A percentile compares a stretch with the other conserved stretches of the same genome.
Evolutionary conservation across 2,329 filamentous ascomycete genomes (phyloP).

Genomic region (Microdochium nivale): DNA sequence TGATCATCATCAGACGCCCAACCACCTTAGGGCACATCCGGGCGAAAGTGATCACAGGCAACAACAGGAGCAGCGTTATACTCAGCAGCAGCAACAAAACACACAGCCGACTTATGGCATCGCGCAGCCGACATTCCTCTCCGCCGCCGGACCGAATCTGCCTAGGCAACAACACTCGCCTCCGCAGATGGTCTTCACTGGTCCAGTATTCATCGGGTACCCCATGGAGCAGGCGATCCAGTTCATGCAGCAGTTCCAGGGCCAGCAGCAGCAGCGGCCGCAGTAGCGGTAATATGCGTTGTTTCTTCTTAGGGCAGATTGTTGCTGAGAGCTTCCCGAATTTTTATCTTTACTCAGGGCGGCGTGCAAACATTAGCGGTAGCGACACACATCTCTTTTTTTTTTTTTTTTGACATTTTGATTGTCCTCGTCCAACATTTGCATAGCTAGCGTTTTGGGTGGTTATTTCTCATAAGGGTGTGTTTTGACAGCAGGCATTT

Average conservation of each 20-base stretch:
- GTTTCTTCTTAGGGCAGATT: too few species aligned
- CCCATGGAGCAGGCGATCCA: slow-evolving; percentile 72
- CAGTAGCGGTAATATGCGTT: neutral
- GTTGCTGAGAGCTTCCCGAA: too few species aligned
- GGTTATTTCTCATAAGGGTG: too few species aligned
- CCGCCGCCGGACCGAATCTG: slow-evolving; percentile 23
- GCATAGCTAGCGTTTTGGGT: too few species aligned
- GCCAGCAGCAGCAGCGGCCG: slow-evolving; percentile 10
- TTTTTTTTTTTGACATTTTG: too few species aligned
- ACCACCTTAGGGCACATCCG: neutral
- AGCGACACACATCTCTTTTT: too few species aligned
- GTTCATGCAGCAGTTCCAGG: slow-evolving; percentile 56
- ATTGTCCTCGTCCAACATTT: too few species aligned
- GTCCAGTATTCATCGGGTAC: slow-evolving; percentile 91
- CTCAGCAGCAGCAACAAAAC: slow-evolving; percentile 12
- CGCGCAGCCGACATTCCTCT: slow-evolving; percentile 44
- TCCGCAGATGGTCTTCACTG: slow-evolving; percentile 79
- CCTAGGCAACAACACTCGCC: slow-evolving; percentile 13
- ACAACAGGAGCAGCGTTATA: slow-evolving; percentile 12
- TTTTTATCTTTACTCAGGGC: too few species aligned
- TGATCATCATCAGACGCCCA: neutral
- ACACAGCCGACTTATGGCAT: slow-evolving; percentile 9
- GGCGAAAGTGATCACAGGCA: neutral
- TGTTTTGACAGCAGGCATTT: too few species aligned
- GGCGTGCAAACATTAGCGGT: too few species aligned